Evolutionary conservation across 2,329 filamentous ascomycete genomes (phyloP).

Genomic region (Monosporascus sp.): DNA sequence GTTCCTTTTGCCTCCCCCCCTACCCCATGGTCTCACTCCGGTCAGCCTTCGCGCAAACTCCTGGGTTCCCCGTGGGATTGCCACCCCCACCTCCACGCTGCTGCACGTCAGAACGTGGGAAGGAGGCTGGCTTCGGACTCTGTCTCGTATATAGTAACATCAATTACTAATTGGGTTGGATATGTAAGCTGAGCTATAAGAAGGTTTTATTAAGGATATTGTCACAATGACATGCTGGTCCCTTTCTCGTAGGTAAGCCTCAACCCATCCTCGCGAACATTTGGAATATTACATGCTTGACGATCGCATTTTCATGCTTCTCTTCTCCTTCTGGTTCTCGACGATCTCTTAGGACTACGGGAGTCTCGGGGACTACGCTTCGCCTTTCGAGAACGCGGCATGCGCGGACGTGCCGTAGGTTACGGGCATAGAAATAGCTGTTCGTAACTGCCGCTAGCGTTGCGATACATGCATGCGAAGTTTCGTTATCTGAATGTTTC

Average conservation of each 20-base stretch:
- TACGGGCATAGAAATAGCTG: too few relatives aligned
- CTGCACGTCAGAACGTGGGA: background rate
- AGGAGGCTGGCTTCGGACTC: background rate
- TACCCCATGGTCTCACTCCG: too few relatives aligned
- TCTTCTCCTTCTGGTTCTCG: background rate
- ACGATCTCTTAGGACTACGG: background rate
- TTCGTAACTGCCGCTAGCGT: too few relatives aligned
- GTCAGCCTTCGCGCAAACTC: background rate
- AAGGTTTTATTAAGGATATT: background rate
- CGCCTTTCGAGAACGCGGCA: too few relatives aligned
- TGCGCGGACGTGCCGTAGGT: too few relatives aligned
- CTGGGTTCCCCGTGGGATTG: background rate
- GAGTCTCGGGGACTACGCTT: background rate
- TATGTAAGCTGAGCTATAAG: background rate
- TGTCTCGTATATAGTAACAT: background rate
- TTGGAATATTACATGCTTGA: background rate
- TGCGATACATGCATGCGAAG: too few relatives aligned
- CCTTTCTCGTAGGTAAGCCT: background rate
- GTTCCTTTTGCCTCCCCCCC: background rate
- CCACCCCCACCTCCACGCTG: background rate
- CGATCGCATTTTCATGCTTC: background rate
- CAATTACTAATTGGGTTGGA: background rate
- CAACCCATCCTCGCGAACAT: background rate
- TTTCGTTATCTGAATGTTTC: too few relatives aligned
- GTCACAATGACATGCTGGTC: background rate